phyloP scores from a whole-genome alignment of 495 filamentous ascomycete species.

The Darksidea phi region DNA sequence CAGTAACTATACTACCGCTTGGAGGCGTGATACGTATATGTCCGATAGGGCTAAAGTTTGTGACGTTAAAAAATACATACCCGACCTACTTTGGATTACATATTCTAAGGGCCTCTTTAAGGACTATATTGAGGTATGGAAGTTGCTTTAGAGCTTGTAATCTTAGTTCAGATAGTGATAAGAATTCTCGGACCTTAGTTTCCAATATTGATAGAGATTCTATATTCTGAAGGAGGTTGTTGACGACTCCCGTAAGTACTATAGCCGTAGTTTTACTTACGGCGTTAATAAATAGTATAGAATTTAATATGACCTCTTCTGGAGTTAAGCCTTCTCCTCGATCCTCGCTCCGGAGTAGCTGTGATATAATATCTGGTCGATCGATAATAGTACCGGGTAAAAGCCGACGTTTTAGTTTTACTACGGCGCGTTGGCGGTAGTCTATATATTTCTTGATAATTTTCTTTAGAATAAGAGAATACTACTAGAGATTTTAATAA shows the following conservation, averaged over 20 bases:
- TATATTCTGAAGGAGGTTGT: slow-evolving; percentile 28
- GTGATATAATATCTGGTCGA: slow-evolving; percentile 41
- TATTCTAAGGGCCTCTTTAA: slow-evolving; percentile 31
- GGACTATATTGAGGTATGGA: slow-evolving; percentile 27
- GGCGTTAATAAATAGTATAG: slow-evolving; percentile 20
- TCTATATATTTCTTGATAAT: slow-evolving; percentile 12
- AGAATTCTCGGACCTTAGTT: slow-evolving; percentile 23
- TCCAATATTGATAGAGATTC: slow-evolving; percentile 9
- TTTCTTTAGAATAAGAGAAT: slow-evolving; percentile 6
- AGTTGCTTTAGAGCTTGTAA: slow-evolving; percentile 18
- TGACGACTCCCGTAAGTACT: slow-evolving; percentile 15
- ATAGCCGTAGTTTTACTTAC: slow-evolving; percentile 35
- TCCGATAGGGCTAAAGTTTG: slow-evolving; percentile 39
- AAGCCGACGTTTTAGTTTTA: slow-evolving; percentile 13
- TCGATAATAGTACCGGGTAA: slow-evolving; percentile 1
- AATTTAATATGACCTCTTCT: slow-evolving; percentile 16
- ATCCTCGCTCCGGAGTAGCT: slow-evolving; percentile 36
- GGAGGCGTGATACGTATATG: slow-evolving; percentile 51
- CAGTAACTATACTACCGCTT: slow-evolving; percentile 44
- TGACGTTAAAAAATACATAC: background rate
- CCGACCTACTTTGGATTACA: slow-evolving; percentile 21
- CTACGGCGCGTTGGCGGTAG: slow-evolving; percentile 10
- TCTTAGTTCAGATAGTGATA: slow-evolving; percentile 2
- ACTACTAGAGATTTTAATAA: slow-evolving; percentile 9
- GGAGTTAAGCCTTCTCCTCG: slow-evolving; percentile 30